Evolutionary conservation across 768 basidiomycete genomes (phyloP), one percentile per base, ranked within the genome.

Genomic region (Suillus luteus): DNA sequence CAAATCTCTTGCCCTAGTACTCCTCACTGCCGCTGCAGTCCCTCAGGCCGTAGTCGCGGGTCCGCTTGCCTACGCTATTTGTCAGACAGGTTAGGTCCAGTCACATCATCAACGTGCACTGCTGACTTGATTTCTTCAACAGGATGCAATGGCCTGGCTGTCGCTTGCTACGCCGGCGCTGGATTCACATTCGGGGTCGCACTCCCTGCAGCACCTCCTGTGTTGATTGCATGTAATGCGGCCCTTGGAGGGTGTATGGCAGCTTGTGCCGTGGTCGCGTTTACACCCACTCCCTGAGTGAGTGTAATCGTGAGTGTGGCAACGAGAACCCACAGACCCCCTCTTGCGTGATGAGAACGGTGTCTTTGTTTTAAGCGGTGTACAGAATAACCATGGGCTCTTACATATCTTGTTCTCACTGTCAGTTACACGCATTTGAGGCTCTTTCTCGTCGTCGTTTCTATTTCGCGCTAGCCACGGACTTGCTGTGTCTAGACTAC

Each of bases 71-170:
- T 75, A 75, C 3, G 73, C 5, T 0, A 0, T 64, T 0, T 75
- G 73, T 8, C 73, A 76, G 24, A 73, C 71, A 0, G 73, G 75
- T 73, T 3, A 49, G 51, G 17, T 8, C 17, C 27, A 8, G 11
- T 22, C 9, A 17, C 24, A 57, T 58, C 24, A 65, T 54, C 17
- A 22, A 12, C n/a, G 1, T 2, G 19, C 31, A 35, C 24, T 6
- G 22, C 40, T 19, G 10, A 37, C 27, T 33, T 27, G 17, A 27
- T 11, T 2, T 7, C n/a, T 11, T 12, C n/a, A 15, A 1, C 31
- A 76, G 73, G 75, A 0, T 75, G 74, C 33, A 75, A 75, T 12
- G 9, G 1, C 0, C 40, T 75, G 0, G 71, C 1, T 1, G 68
- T 70, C 0, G 2, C 68, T 5, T 75, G 73, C 17, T 75, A 75